Conservation (phyloP, 371 early-diverging fungal species). For the Gilbertella persicaria region DNA sequence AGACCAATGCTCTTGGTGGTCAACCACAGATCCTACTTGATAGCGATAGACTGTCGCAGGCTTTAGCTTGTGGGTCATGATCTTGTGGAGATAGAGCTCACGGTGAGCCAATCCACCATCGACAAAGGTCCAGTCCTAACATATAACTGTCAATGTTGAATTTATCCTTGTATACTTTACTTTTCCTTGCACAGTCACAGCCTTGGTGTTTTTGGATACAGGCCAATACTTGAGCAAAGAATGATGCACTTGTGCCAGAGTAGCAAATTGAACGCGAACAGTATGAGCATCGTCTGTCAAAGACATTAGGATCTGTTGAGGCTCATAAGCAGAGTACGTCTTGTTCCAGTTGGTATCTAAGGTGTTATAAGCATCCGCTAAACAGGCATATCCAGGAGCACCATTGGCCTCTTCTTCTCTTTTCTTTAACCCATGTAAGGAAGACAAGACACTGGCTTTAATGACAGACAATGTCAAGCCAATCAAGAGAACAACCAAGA, state of each 20-base stretch:
- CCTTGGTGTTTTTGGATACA: conserved; percentile 14
- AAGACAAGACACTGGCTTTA: too few relatives aligned
- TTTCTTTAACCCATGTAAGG: too few relatives aligned
- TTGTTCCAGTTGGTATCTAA: conserved; percentile 18
- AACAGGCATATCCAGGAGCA: conserved; percentile 20
- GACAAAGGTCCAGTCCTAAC: conserved; percentile 40
- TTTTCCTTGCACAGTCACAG: conserved; percentile 6
- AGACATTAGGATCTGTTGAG: conserved; percentile 47
- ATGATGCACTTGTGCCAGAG: conserved; percentile 17
- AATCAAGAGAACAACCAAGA: too few relatives aligned
- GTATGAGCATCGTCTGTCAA: conserved; percentile 32
- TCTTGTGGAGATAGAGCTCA: conserved; percentile 27
- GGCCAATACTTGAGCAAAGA: conserved; percentile 46
- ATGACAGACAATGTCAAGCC: too few relatives aligned
- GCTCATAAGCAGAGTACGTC: conserved; percentile 30
- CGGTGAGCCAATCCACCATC: conserved; percentile 36
- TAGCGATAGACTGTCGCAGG: conserved; percentile 30
- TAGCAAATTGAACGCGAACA: conserved; percentile 47
- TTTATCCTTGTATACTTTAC: too few relatives aligned
- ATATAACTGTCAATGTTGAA: too few relatives aligned
- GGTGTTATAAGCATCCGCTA: conserved; percentile 22
- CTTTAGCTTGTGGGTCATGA: conserved; percentile 22
- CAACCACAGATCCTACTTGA: conserved; percentile 28
- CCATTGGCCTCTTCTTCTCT: conserved; percentile 5
- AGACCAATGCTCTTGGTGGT: conserved; percentile 21